These are phyloP conservation scores for Melampsora abietis-canadensis DNA, from an alignment of 1,284 basidiomycete species.

Conservation along the genomic window DNA sequence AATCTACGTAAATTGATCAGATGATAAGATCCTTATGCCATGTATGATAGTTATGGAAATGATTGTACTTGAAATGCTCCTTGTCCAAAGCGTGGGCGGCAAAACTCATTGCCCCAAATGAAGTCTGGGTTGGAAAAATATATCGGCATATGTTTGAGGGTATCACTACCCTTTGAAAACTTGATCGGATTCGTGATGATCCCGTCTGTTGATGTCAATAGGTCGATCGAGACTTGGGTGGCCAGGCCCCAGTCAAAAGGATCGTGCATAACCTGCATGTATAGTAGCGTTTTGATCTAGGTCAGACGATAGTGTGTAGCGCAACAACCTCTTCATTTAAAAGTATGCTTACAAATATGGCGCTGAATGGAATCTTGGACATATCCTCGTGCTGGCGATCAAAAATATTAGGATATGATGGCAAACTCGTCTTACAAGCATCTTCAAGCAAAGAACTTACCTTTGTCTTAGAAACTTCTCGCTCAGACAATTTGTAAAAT, in stretches of 20 bases:
- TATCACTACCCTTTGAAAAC: background rate
- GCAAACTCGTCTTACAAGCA: too few species aligned
- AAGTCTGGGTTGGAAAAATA: slow-evolving; percentile 41
- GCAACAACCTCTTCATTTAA: background rate
- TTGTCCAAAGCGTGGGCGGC: slow-evolving; percentile 34
- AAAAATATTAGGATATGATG: background rate
- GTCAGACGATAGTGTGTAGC: background rate
- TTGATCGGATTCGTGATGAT: slow-evolving; percentile 18
- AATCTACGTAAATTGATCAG: slow-evolving; percentile 12
- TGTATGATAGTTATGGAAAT: background rate
- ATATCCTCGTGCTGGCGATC: slow-evolving; percentile 30
- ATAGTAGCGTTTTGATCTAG: background rate
- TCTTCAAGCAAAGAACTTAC: background rate
- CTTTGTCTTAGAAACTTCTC: slow-evolving; percentile 6
- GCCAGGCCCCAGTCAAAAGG: slow-evolving; percentile 38
- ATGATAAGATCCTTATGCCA: background rate
- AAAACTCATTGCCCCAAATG: slow-evolving; percentile 34
- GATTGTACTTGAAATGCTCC: slow-evolving; percentile 31
- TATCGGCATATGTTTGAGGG: slow-evolving; percentile 4
- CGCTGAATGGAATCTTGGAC: slow-evolving; percentile 24
- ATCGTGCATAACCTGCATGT: slow-evolving; percentile 37
- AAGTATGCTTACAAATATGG: slow-evolving; percentile 25
- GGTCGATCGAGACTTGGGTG: slow-evolving; percentile 30
- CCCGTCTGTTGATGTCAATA: slow-evolving; percentile 29
- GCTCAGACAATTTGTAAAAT: slow-evolving; percentile 28